A percentile compares a stretch with the other conserved stretches of the same genome.
Evolutionary conservation across 306 rosid genomes (phyloP).

Genomic region (Cucumis melo): DNA sequence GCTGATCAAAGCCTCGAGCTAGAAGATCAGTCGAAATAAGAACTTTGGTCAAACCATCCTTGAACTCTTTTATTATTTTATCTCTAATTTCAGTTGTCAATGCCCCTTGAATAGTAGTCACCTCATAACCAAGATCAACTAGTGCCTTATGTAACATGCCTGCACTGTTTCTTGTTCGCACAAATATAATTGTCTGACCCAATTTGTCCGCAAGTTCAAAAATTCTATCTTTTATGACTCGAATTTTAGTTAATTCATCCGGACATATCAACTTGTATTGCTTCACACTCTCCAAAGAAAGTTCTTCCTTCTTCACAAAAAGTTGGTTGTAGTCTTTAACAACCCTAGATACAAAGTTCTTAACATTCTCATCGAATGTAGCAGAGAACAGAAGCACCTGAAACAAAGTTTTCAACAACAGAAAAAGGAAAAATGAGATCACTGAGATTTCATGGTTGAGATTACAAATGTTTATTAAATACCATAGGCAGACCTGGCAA

Average conservation of each 20-base stretch:
- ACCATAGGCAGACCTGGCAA: constrained; percentile 54
- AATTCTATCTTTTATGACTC: constrained; percentile 48
- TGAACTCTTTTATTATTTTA: constrained; percentile 72
- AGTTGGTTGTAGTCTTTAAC: constrained; percentile 61
- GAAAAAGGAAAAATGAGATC: not conserved
- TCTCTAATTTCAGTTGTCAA: constrained; percentile 48
- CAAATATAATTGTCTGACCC: constrained; percentile 85
- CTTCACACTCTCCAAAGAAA: constrained; percentile 69
- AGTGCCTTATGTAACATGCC: constrained; percentile 44
- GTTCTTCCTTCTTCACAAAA: constrained; percentile 72
- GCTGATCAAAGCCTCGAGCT: constrained; percentile 85
- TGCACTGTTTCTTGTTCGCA: constrained; percentile 59
- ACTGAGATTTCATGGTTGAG: not conserved
- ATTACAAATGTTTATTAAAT: too few relatives aligned
- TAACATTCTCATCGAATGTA: constrained; percentile 71
- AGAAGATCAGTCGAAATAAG: constrained; percentile 71
- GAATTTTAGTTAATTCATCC: constrained; percentile 51
- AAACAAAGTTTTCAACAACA: not conserved
- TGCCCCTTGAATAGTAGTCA: constrained; percentile 69
- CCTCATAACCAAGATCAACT: constrained; percentile 49
- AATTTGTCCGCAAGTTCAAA: constrained; percentile 74
- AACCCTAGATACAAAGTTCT: constrained; percentile 44
- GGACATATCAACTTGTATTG: constrained; percentile 68
- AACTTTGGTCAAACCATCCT: constrained; percentile 66
- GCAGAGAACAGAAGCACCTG: constrained; percentile 93